phyloP scores from a whole-genome alignment of 192 early-diverging fungal species.

The Coemansia aciculifera region DNA sequence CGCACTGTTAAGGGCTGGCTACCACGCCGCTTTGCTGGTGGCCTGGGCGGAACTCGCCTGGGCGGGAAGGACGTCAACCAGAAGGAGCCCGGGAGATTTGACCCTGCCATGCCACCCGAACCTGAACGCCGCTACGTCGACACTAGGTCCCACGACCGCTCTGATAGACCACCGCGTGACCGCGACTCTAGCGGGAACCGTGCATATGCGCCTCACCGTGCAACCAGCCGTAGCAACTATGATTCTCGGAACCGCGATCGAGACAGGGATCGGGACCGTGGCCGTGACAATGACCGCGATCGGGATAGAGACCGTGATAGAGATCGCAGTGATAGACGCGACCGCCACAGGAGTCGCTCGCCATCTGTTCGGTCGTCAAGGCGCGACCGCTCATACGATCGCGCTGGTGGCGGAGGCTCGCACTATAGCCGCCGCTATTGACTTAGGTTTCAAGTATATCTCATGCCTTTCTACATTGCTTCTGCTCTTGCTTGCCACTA shows the following conservation, averaged over 20 bases:
- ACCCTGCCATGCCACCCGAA: constrained; percentile 17
- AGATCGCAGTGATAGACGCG: constrained; percentile 10
- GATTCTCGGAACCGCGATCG: constrained; percentile 21
- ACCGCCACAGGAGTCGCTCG: constrained; percentile 41
- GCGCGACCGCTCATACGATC: constrained; percentile 51
- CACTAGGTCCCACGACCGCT: constrained; percentile 9
- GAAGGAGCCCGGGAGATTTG: constrained; percentile 38
- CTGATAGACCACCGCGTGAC: constrained; percentile 10
- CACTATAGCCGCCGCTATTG: constrained; percentile 33
- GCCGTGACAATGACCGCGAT: not conserved
- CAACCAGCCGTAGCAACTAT: constrained; percentile 5
- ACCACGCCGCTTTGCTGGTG: constrained; percentile 60
- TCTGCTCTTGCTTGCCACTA: constrained; percentile 12
- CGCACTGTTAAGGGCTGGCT: constrained; percentile 95
- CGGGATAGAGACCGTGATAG: constrained; percentile 24
- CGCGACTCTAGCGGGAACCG: constrained; percentile 26
- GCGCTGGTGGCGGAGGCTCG: constrained; percentile 19
- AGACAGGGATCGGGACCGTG: constrained; percentile 9
- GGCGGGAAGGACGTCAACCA: constrained; percentile 46
- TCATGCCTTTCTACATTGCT: not conserved
- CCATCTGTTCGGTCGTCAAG: constrained; percentile 33
- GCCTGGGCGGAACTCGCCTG: constrained; percentile 47
- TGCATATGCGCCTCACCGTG: constrained; percentile 11
- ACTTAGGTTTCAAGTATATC: constrained; percentile 7
- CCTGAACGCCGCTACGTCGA: constrained; percentile 16